phyloP scores from a whole-genome alignment of 208 protist species.

The Trypanosomatidae sp. region DNA sequence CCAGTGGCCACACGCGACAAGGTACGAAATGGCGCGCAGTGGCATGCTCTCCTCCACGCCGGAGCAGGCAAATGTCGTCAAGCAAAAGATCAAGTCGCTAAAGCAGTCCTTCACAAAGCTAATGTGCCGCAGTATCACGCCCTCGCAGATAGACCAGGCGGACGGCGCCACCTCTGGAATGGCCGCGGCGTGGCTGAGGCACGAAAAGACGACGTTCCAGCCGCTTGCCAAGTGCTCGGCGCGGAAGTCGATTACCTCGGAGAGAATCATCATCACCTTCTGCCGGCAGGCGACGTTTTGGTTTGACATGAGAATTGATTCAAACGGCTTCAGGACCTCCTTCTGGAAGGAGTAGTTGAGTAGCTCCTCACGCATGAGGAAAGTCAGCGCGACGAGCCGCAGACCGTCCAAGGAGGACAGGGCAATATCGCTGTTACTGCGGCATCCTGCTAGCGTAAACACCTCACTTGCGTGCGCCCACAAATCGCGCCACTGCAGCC shows the following conservation, averaged over 20 bases:
- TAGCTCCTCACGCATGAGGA: conserved; percentile 76
- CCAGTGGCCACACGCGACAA: conserved; percentile 79
- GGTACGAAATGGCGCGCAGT: conserved; percentile 64
- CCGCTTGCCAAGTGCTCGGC: conserved; percentile 74
- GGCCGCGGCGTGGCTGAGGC: conserved; percentile 69
- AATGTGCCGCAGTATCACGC: conserved; percentile 61
- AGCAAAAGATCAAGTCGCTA: conserved; percentile 80
- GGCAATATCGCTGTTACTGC: conserved; percentile 50
- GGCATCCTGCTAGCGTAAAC: conserved; percentile 60
- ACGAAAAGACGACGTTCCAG: conserved; percentile 85
- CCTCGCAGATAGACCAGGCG: conserved; percentile 70
- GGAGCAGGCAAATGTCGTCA: conserved; percentile 79
- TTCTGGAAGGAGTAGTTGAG: conserved; percentile 88
- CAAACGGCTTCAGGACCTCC: conserved; percentile 77
- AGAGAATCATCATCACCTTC: conserved; percentile 66
- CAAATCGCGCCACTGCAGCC: conserved; percentile 82
- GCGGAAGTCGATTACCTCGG: conserved; percentile 79
- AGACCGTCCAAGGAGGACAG: conserved; percentile 66
- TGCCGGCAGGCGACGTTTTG: conserved; percentile 53
- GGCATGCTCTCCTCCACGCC: conserved; percentile 53
- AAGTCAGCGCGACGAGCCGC: conserved; percentile 69
- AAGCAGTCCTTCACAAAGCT: conserved; percentile 79
- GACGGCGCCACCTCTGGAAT: conserved; percentile 70
- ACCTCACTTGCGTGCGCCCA: conserved; percentile 75
- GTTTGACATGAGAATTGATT: conserved; percentile 75